Evolutionary conservation across 1,284 basidiomycete species (phyloP).

Genomic region (Tremellales sp.): DNA sequence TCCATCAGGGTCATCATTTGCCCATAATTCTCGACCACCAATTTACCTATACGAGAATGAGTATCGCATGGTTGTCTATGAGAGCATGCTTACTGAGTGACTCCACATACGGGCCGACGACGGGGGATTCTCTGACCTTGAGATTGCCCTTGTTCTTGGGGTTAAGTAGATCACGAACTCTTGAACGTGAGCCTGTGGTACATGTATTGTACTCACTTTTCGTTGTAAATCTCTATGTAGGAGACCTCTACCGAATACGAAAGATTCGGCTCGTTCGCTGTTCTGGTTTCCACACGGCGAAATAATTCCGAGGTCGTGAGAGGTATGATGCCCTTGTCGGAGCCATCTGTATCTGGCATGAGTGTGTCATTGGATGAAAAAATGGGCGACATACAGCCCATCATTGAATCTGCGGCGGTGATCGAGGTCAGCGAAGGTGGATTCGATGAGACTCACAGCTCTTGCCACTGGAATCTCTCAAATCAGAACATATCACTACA

Average conservation of each 20-base stretch:
- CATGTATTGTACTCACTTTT: constrained; percentile 57
- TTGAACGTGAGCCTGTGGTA: constrained; percentile 10
- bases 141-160: constrained; percentile 94
- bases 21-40: constrained; percentile 82
- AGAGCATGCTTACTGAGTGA: too few relatives aligned
- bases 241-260: constrained; percentile 92
- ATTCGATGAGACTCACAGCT: constrained; percentile 35
- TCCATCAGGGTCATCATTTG: constrained; percentile 99
- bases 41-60: too few relatives aligned
- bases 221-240: constrained; percentile 97
- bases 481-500: constrained; percentile 11
- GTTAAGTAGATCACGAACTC: constrained; percentile 85
- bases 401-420: constrained; percentile 66
- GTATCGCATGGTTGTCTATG: too few relatives aligned
- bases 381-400: constrained; percentile 76
- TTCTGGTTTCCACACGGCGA: constrained; percentile 69
- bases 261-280: constrained; percentile 62
- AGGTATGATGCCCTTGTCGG: constrained; percentile 96
- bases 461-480: constrained; percentile 34
- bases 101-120: constrained; percentile 91
- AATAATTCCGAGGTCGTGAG: constrained; percentile 92
- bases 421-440: constrained; percentile 18
- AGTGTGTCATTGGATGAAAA: not conserved
- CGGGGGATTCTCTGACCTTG: constrained; percentile 94
- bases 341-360: constrained; percentile 61